Conservation (phyloP, 371 early-diverging fungal species). For the Apophysomyces sp. region DNA sequence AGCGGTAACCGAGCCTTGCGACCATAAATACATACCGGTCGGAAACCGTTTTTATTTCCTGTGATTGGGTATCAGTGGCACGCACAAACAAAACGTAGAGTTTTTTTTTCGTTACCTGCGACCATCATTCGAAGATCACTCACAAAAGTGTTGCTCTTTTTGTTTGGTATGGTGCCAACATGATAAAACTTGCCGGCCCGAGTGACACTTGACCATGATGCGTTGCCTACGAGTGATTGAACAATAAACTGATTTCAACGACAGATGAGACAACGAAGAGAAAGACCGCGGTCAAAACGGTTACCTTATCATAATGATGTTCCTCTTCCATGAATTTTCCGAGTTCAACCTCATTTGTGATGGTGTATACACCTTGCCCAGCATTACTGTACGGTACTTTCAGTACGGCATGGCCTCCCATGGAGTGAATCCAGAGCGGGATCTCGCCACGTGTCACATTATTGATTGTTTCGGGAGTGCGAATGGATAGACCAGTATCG, state of each 20-base stretch:
- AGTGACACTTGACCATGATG: constrained; percentile 86
- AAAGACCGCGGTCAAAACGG: neutral
- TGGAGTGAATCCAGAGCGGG: constrained; percentile 82
- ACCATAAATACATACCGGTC: constrained; percentile 87
- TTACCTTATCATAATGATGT: constrained; percentile 87
- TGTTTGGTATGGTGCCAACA: constrained; percentile 92
- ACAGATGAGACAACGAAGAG: neutral
- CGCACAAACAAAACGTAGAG: too few relatives aligned
- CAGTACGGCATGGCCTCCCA: constrained; percentile 92
- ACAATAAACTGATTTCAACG: constrained; percentile 74
- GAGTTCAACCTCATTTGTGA: constrained; percentile 80
- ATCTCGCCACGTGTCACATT: constrained; percentile 87
- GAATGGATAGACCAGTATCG: constrained; percentile 70
- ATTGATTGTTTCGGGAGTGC: constrained; percentile 89
- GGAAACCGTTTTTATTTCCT: constrained; percentile 70
- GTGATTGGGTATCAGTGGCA: neutral
- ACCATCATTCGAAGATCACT: constrained; percentile 93
- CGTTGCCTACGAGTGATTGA: constrained; percentile 90
- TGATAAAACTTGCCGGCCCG: constrained; percentile 84
- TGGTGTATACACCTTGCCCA: constrained; percentile 93
- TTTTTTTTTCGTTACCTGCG: constrained; percentile 50
- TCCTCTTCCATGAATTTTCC: constrained; percentile 73
- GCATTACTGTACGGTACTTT: constrained; percentile 95
- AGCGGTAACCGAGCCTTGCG: constrained; percentile 83
- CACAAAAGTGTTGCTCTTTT: constrained; percentile 85